These are phyloP conservation scores for Vanderwaltozyma polyspora DNA, from an alignment of 805 yeast genomes.

Conservation along the genomic window DNA sequence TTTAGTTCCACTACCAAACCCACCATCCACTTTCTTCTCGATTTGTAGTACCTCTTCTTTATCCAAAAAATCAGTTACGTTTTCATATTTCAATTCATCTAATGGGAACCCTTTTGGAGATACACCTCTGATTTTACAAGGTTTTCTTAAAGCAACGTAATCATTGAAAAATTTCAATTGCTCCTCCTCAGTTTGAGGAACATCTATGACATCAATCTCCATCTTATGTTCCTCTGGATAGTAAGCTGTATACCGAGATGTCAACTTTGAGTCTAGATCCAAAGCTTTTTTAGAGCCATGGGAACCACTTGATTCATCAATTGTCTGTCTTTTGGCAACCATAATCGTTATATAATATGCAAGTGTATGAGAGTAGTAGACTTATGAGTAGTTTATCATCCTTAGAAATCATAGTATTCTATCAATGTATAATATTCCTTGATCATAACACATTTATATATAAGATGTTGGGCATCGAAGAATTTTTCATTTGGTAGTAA, in stretches of 20 bases:
- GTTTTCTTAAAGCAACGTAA: constrained; percentile 35
- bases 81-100: constrained; percentile 26
- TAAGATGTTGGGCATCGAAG: no score
- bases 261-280: constrained; percentile 6
- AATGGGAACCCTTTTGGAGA: constrained; percentile 26
- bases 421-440: no score
- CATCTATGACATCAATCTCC: constrained; percentile 12
- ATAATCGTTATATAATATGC: no score
- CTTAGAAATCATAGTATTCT: no score
- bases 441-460: no score
- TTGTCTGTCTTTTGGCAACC: not conserved
- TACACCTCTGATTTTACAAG: constrained; percentile 38
- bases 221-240: constrained; percentile 4
- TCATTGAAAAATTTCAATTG: constrained; percentile 27
- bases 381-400: no score
- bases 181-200: constrained; percentile 13
- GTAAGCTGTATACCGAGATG: constrained; percentile 12
- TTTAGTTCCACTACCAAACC: constrained; percentile 56
- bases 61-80: constrained; percentile 30
- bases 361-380: no score
- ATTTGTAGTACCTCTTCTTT: constrained; percentile 36
- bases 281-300: not conserved
- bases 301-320: not conserved
- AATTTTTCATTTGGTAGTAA: no score
- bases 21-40: constrained; percentile 47